phyloP scores from a whole-genome alignment of 2,329 filamentous ascomycete species.

The Emmonsia crescens region DNA sequence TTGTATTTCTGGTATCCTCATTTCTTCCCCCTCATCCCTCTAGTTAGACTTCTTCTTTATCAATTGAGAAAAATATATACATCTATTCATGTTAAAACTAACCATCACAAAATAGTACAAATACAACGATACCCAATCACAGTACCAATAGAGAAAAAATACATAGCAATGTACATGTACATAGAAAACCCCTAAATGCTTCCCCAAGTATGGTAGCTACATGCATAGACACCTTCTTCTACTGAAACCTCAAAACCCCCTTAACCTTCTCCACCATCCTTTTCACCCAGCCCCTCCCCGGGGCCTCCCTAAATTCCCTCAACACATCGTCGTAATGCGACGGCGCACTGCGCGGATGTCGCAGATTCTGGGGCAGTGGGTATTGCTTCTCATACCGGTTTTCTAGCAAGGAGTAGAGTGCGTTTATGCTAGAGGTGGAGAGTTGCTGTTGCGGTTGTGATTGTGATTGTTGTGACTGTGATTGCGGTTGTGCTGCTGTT shows the following conservation, averaged over 20 bases:
- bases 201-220: background rate
- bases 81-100: background rate
- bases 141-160: background rate
- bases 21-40: background rate
- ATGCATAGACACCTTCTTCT: constrained; percentile 1
- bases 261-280: constrained; percentile 37
- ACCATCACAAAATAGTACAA: background rate
- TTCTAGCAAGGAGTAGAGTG: constrained; percentile 50
- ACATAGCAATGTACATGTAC: background rate
- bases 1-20: background rate
- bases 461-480: constrained; percentile 7
- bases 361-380: constrained; percentile 36
- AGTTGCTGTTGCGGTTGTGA: constrained; percentile 11
- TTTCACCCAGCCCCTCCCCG: constrained; percentile 37
- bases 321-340: constrained; percentile 43
- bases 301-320: constrained; percentile 44
- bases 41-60: background rate
- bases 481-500: background rate
- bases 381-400: constrained; percentile 45
- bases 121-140: background rate
- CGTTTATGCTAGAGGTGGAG: constrained; percentile 37
- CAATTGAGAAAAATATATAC: background rate
- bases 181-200: too few relatives aligned
- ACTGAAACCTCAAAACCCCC: constrained; percentile 38
- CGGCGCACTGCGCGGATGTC: constrained; percentile 41